Conservation (phyloP, 352 stramenopile genomes). For the Phytophthora idaei region DNA sequence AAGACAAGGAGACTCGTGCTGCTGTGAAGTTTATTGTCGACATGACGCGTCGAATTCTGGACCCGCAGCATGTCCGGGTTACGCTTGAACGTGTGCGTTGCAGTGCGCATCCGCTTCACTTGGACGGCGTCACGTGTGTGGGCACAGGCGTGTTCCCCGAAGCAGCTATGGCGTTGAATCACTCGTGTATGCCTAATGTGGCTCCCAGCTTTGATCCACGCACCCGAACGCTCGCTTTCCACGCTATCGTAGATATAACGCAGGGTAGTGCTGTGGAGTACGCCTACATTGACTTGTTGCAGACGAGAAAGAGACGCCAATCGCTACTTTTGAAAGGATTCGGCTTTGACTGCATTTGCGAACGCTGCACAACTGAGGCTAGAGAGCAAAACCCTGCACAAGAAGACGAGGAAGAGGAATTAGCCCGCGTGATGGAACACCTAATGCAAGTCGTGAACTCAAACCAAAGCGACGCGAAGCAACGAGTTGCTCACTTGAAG, state of each 20-base stretch:
- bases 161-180: slow-evolving; percentile 71
- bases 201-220: slow-evolving; percentile 50
- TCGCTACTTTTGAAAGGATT: slow-evolving; percentile 47
- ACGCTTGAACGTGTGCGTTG: slow-evolving; percentile 52
- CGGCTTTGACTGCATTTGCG: slow-evolving; percentile 56
- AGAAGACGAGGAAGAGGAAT: slow-evolving; percentile 14
- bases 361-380: slow-evolving; percentile 41
- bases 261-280: slow-evolving; percentile 46
- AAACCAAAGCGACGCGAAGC: slow-evolving; percentile 5
- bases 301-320: slow-evolving; percentile 42
- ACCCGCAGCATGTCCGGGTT: slow-evolving; percentile 34
- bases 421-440: slow-evolving; percentile 30
- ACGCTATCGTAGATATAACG: slow-evolving; percentile 45
- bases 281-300: slow-evolving; percentile 62
- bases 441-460: slow-evolving; percentile 38
- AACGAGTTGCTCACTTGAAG: slow-evolving; percentile 21
- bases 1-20: slow-evolving; percentile 3
- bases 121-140: slow-evolving; percentile 46
- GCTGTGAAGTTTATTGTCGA: slow-evolving; percentile 20
- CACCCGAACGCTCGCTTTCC: slow-evolving; percentile 54
- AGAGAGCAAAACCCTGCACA: not conserved
- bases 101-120: slow-evolving; percentile 62
- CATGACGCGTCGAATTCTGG: slow-evolving; percentile 8
- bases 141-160: slow-evolving; percentile 70
- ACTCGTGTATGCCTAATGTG: slow-evolving; percentile 72